Base-by-base conservation (phyloP, 768 basidiomycete species). In the Multifurca ochricompacta region DNA sequence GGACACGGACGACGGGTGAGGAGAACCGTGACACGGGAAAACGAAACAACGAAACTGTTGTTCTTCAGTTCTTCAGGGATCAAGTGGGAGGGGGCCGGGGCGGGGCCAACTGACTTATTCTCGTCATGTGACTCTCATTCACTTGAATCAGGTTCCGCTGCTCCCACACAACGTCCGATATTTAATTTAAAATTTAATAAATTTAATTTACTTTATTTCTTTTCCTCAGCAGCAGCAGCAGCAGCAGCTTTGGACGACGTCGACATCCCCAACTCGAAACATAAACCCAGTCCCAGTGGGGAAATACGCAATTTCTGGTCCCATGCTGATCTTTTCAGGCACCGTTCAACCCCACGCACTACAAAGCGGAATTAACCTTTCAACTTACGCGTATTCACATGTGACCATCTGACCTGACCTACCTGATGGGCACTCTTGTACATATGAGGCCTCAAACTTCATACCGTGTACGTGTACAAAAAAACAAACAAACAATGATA, bases 401-500 rank as follows among this genome's bases (percentile, higher is more conserved):
- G 59, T 60, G 59, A 60, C 41, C 32, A 19, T 19, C 43, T 19
- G n/a, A n/a, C n/a, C n/a, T n/a, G n/a, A n/a, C n/a, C n/a, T n/a
- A n/a, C n/a, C n/a, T 27, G 47, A 10, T 49, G 35, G 49, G 57
- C 37, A 42, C 52, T 51, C 55, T 56, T 55, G 49, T 39, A 25
- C 43, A 50, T 34, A 48, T 48, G 35, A 42, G 44, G 47, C 39
- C 28, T 35, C 23, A 16, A 34, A 31, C 30, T n/a, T 42, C 48
- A 58, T 54, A n/a, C n/a, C n/a, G n/a, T n/a, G n/a, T n/a, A 59
- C 48, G 36, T 52, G 59, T 60, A 59, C 52, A 43, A 45, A n/a
- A n/a, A n/a, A n/a, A n/a, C n/a, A n/a, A n/a, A n/a, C n/a, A n/a
- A n/a, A n/a, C n/a, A n/a, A n/a, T n/a, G n/a, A n/a, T n/a, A n/a